A percentile compares a stretch with the other conserved stretches of the same genome.
Evolutionary conservation across 148 eudicot genomes (phyloP).

Genomic region (Cornus suecica): DNA sequence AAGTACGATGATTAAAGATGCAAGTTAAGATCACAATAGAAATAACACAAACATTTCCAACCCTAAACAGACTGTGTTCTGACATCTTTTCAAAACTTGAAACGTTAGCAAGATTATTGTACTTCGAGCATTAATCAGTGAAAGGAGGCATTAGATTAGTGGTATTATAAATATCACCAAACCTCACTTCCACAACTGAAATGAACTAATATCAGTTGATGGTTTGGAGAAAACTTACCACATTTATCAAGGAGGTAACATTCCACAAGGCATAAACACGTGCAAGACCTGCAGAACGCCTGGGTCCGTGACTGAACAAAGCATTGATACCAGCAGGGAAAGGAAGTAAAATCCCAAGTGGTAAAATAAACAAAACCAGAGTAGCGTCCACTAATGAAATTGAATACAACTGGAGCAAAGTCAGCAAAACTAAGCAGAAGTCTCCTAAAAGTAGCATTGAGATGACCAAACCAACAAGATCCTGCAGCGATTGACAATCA

Average conservation of each 20-base stretch:
- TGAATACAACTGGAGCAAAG: constrained; percentile 94
- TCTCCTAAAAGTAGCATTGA: constrained; percentile 88
- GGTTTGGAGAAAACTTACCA: constrained; percentile 51
- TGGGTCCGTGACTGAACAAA: constrained; percentile 93
- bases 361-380: constrained; percentile 69
- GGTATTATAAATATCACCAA: neutral
- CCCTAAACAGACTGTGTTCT: neutral
- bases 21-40: neutral
- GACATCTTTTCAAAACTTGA: neutral
- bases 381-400: constrained; percentile 74
- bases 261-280: constrained; percentile 97
- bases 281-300: constrained; percentile 94
- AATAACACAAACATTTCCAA: neutral
- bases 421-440: constrained; percentile 90
- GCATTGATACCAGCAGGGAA: constrained; percentile 99
- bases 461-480: constrained; percentile 96
- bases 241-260: constrained; percentile 80
- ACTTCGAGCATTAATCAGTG: neutral
- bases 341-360: constrained; percentile 92
- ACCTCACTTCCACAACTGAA: constrained; percentile 2
- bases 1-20: neutral
- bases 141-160: neutral
- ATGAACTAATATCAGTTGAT: neutral
- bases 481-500: constrained; percentile 54
- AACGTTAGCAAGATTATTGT: neutral